Base-by-base conservation (phyloP, 1,284 basidiomycete species). In the Pseudomicrostroma phylloplanum region DNA sequence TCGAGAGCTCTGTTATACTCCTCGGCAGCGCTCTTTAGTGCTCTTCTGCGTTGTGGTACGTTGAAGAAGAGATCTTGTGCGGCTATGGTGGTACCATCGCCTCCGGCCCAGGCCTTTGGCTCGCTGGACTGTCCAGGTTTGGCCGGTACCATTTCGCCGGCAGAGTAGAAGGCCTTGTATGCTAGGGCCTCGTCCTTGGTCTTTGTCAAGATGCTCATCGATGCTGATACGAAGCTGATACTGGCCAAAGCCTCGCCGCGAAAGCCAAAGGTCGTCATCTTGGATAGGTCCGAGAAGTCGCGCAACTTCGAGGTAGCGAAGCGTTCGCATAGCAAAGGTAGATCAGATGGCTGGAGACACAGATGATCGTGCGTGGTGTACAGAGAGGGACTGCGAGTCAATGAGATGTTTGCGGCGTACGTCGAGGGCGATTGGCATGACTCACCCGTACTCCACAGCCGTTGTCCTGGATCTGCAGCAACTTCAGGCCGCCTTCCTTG, bases 11-110 rank as follows among this genome's bases (percentile, higher is more conserved):
- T 86, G 8, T 87, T 85, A 79, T 96, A 98, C 77, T 99, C 96
- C 67, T 98, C 96, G 0, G 91, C 89, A 1, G 88, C 81, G 58
- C 87, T 89, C 58, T 89, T 87, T 62, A 98, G 84, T 0, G 93
- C 90, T 9, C 91, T 87, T 40, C 92, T 84, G 46, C 96, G 89
- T 17, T 89, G 88, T 0, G 92, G 91, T 0, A 88, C 91, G 69
- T 96, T 97, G 81, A 91, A 96, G 79, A 99, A 99, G 40, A 99
- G 82, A 75, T 97, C 90, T 78, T 96, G 91, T 6, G 92, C 92
- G 89, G 84, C 88, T 63, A 98, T 89, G 1, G 87, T 87, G 0
- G 96, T 98, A 0, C 96, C 96, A 63, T 96, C 89, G 70, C 93
- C 96, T 2, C 92, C 93, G 15, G 94, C 94, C 67, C 88, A 90